Percentiles rank a stretch among this genome's conserved stretches.
Conservation (phyloP, 768 basidiomycete genomes). For the Mycena metata region DNA sequence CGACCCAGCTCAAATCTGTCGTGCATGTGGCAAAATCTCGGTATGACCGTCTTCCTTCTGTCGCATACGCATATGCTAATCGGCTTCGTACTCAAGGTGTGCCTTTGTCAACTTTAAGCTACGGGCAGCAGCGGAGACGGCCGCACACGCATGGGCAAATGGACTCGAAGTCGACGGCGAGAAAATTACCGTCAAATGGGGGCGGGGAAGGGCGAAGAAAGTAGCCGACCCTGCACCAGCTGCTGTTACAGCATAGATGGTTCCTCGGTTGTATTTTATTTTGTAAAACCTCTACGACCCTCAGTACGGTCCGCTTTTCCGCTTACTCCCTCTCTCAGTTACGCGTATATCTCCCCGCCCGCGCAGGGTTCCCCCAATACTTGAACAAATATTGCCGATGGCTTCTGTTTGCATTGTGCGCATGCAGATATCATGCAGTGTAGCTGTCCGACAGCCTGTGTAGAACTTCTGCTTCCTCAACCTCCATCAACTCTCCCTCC, state of each 20-base stretch:
- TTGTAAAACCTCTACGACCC: too few species aligned
- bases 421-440: too few species aligned
- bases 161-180: conserved; percentile 90
- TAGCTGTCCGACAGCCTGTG: too few species aligned
- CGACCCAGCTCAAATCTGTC: conserved; percentile 81
- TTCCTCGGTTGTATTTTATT: conserved; percentile 14
- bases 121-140: conserved; percentile 85
- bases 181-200: conserved; percentile 87
- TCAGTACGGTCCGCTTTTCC: too few species aligned
- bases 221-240: conserved; percentile 46
- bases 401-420: too few species aligned
- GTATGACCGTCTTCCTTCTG: conserved; percentile 50
- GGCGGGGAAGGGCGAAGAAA: conserved; percentile 70
- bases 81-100: conserved; percentile 65
- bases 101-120: conserved; percentile 96
- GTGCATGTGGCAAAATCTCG: conserved; percentile 88
- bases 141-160: conserved; percentile 91
- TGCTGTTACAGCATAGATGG: conserved; percentile 21
- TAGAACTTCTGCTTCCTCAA: too few species aligned
- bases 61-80: background rate
- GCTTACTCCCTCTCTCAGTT: too few species aligned
- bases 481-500: too few species aligned
- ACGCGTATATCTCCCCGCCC: too few species aligned
- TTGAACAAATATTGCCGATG: too few species aligned
- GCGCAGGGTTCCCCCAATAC: too few species aligned